Evolutionary conservation across 352 stramenopile genomes (phyloP).

Genomic region (Salisapilia sapeloensis): DNA sequence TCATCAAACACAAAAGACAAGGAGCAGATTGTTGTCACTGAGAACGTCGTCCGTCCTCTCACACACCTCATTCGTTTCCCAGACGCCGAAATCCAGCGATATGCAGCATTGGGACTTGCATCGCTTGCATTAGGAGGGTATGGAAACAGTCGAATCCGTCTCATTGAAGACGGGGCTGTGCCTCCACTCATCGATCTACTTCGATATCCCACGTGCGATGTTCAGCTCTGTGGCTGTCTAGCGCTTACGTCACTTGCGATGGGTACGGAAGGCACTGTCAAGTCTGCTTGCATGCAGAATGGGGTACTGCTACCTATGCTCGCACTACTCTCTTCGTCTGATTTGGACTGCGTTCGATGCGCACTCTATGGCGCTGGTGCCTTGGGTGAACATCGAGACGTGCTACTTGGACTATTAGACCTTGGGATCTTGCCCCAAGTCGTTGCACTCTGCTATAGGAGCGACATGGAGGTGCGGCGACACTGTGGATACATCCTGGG

Average conservation of each 20-base stretch:
- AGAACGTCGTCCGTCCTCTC: slow-evolving; percentile 84
- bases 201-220: slow-evolving; percentile 86
- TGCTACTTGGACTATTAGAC: slow-evolving; percentile 84
- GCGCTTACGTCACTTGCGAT: slow-evolving; percentile 85
- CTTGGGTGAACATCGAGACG: slow-evolving; percentile 84
- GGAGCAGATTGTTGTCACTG: slow-evolving; percentile 69
- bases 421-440: slow-evolving; percentile 72
- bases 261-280: slow-evolving; percentile 73
- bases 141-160: slow-evolving; percentile 83
- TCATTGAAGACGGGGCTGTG: slow-evolving; percentile 87
- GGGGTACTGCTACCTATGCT: slow-evolving; percentile 81
- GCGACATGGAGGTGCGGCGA: slow-evolving; percentile 86
- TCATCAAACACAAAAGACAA: slow-evolving; percentile 62
- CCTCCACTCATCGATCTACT: slow-evolving; percentile 85
- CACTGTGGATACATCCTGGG: slow-evolving; percentile 89
- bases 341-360: slow-evolving; percentile 82
- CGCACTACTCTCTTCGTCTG: slow-evolving; percentile 63
- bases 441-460: slow-evolving; percentile 48
- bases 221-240: slow-evolving; percentile 86
- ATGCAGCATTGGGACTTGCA: slow-evolving; percentile 84
- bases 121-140: slow-evolving; percentile 85
- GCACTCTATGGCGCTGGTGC: slow-evolving; percentile 88
- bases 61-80: slow-evolving; percentile 90
- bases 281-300: slow-evolving; percentile 82
- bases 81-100: slow-evolving; percentile 92